Evolutionary conservation across 805 yeast species (phyloP).

Genomic region (Phaffomyces thermotolerans): DNA sequence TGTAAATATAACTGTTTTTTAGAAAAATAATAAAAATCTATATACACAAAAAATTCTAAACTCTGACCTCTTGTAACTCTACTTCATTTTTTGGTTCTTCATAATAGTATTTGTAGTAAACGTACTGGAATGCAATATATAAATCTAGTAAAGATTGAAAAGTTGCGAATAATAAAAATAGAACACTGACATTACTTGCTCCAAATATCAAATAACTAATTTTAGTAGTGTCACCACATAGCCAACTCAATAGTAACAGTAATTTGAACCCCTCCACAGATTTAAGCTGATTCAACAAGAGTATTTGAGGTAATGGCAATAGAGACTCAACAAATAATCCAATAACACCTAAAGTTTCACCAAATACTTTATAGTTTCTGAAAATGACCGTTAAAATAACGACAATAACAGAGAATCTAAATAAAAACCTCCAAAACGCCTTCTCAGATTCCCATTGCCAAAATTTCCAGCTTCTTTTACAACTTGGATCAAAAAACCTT

Average conservation of each 20-base stretch:
- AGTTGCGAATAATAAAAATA: constrained; percentile 63
- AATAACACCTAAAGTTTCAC: constrained; percentile 47
- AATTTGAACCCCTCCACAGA: constrained; percentile 75
- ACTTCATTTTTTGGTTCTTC: neutral
- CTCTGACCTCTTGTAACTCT: constrained; percentile 8
- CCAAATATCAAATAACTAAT: constrained; percentile 70
- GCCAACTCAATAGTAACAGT: constrained; percentile 73
- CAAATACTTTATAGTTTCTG: constrained; percentile 30
- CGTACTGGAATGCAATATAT: constrained; percentile 64
- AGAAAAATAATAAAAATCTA: neutral
- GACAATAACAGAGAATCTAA: constrained; percentile 15
- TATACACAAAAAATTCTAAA: neutral
- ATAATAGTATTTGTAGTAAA: constrained; percentile 47
- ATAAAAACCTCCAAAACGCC: constrained; percentile 58
- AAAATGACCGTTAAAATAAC: constrained; percentile 34
- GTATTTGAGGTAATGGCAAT: constrained; percentile 71
- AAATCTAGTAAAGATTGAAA: constrained; percentile 75
- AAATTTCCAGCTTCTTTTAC: constrained; percentile 54
- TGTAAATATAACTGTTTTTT: neutral
- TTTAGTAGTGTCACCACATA: constrained; percentile 81
- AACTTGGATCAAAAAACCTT: constrained; percentile 64
- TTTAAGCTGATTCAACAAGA: constrained; percentile 57
- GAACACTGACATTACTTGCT: constrained; percentile 55
- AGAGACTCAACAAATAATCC: constrained; percentile 69
- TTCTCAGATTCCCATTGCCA: constrained; percentile 79